Evolutionary conservation across 345 rosid genomes (phyloP).

Genomic region (Rhizophora mangle): DNA sequence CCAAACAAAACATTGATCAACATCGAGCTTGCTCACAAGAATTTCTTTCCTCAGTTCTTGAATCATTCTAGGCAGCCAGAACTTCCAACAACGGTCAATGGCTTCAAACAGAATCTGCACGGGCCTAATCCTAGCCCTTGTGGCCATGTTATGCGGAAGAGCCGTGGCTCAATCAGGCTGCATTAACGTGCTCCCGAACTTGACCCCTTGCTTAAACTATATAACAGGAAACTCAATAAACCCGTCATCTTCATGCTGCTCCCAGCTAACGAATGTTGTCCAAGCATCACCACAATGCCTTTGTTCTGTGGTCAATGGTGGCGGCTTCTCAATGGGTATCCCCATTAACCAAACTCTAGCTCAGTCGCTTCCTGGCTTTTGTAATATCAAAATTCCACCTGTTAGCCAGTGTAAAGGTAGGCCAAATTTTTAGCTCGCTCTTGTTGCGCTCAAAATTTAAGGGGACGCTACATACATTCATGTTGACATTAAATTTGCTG

Average conservation of each 20-base stretch:
- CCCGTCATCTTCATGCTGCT: conserved; percentile 66
- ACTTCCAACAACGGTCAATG: conserved; percentile 22
- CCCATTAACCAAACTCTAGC: conserved; percentile 65
- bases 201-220: conserved; percentile 39
- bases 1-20: conserved; percentile 22
- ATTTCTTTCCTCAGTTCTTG: background rate
- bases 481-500: conserved; percentile 1
- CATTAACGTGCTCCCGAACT: conserved; percentile 21
- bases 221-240: conserved; percentile 50
- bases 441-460: background rate
- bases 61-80: background rate
- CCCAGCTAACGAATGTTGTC: conserved; percentile 50
- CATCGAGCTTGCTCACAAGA: background rate
- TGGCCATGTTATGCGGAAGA: conserved; percentile 18
- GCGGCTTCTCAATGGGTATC: conserved; percentile 46
- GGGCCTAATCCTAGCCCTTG: conserved; percentile 32
- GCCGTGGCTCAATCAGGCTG: conserved; percentile 40
- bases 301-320: conserved; percentile 50
- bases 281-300: conserved; percentile 63
- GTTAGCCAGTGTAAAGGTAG: conserved; percentile 60
- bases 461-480: background rate
- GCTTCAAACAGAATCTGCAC: conserved; percentile 22
- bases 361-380: conserved; percentile 57
- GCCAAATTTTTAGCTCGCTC: background rate
- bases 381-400: conserved; percentile 58